Evolutionary conservation across 192 early-diverging fungal genomes (phyloP).

Genomic region (Podila epicladia): DNA sequence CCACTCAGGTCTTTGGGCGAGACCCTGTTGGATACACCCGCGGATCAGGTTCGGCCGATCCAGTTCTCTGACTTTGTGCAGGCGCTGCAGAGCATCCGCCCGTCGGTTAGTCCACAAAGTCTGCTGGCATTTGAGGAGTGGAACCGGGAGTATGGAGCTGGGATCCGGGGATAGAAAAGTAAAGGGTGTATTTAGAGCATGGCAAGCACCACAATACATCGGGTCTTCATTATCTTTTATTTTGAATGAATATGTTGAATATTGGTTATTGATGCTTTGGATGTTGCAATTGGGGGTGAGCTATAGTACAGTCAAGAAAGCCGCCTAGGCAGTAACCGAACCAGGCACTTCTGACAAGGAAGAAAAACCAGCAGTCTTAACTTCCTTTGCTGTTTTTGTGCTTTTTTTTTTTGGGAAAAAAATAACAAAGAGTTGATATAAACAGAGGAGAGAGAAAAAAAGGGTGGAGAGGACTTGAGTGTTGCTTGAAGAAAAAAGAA

Average conservation of each 20-base stretch:
- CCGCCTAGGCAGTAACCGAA: constrained; percentile 43
- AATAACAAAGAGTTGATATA: constrained; percentile 48
- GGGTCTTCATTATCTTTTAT: constrained; percentile 46
- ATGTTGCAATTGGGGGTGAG: not conserved
- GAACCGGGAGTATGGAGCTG: constrained; percentile 75
- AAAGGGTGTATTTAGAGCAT: not conserved
- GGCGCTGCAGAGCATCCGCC: constrained; percentile 72
- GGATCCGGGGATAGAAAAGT: constrained; percentile 22
- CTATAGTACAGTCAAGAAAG: constrained; percentile 45
- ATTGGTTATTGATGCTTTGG: constrained; percentile 48
- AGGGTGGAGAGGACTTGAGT: not conserved
- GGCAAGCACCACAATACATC: not conserved
- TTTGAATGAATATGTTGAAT: constrained; percentile 50
- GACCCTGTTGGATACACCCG: constrained; percentile 54
- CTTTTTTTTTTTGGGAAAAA: constrained; percentile 20
- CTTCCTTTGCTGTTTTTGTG: not conserved
- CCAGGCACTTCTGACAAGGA: constrained; percentile 21
- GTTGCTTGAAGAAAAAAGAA: constrained; percentile 15
- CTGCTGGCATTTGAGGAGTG: constrained; percentile 76
- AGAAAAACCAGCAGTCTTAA: not conserved
- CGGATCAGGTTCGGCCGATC: constrained; percentile 73
- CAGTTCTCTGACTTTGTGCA: constrained; percentile 76
- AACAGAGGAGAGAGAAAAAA: constrained; percentile 4
- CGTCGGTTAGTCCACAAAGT: constrained; percentile 82
- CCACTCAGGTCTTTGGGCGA: constrained; percentile 78